These are phyloP conservation scores for Tausonia pullulans DNA, from an alignment of 1,284 basidiomycete genomes.

Conservation along the genomic window DNA sequence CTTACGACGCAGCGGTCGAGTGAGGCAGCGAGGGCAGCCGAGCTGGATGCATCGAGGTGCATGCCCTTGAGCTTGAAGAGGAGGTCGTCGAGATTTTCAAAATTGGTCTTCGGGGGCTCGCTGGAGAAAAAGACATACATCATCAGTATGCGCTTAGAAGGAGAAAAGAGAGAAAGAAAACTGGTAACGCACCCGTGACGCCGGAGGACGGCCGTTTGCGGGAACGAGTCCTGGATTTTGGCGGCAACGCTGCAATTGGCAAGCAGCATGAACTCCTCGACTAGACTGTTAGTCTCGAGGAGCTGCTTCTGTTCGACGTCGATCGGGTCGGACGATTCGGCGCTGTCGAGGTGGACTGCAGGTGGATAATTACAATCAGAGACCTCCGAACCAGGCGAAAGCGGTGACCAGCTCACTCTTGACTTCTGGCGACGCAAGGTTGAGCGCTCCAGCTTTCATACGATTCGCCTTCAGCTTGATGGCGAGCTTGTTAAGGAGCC, in stretches of 20 bases:
- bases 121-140: slow-evolving; percentile 44
- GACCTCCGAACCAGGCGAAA: not conserved
- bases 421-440: slow-evolving; percentile 94
- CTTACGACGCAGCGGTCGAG: slow-evolving; percentile 76
- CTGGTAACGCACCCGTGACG: slow-evolving; percentile 41
- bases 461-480: slow-evolving; percentile 73
- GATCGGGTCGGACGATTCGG: slow-evolving; percentile 87
- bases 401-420: slow-evolving; percentile 42
- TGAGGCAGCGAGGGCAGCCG: slow-evolving; percentile 78
- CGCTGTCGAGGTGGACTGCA: slow-evolving; percentile 68
- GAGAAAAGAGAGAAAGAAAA: slow-evolving; percentile 3
- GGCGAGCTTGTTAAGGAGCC: slow-evolving; percentile 79
- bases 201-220: slow-evolving; percentile 81
- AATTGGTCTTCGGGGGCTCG: slow-evolving; percentile 75
- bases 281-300: slow-evolving; percentile 87
- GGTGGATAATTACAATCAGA: not conserved
- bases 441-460: slow-evolving; percentile 89
- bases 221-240: slow-evolving; percentile 89
- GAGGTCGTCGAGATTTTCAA: slow-evolving; percentile 92
- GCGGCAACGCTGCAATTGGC: slow-evolving; percentile 91
- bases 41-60: slow-evolving; percentile 82
- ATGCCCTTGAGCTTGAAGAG: slow-evolving; percentile 74
- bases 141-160: not conserved
- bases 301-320: slow-evolving; percentile 95
- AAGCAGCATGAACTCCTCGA: slow-evolving; percentile 98